A percentile compares a stretch with the other conserved stretches of the same genome.
phyloP scores from a whole-genome alignment of 2,329 filamentous ascomycete species.

The Botrytis pseudocinerea region DNA sequence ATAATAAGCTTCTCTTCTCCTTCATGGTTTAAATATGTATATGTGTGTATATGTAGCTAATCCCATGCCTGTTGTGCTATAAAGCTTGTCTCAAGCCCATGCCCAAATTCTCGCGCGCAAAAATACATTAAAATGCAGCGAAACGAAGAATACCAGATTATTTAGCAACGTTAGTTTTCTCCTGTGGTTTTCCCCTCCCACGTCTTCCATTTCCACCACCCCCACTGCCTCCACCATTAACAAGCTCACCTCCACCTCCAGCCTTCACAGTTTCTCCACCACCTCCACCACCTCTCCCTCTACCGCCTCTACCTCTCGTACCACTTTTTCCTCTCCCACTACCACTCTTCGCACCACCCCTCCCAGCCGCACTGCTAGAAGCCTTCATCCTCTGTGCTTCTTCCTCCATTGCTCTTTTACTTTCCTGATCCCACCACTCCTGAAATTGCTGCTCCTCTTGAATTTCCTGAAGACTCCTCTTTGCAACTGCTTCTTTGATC shows the following conservation, averaged over 20 bases:
- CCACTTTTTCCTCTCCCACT: constrained; percentile 30
- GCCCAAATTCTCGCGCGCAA: background rate
- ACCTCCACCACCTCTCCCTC: constrained; percentile 14
- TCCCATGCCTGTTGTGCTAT: background rate
- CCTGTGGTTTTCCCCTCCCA: constrained; percentile 25
- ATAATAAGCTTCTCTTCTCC: background rate
- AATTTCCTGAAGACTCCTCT: constrained; percentile 88
- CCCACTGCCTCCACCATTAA: background rate
- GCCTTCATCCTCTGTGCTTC: constrained; percentile 33
- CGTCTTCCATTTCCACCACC: constrained; percentile 21
- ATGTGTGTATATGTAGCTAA: background rate
- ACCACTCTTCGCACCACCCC: constrained; percentile 34
- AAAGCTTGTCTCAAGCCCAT: background rate
- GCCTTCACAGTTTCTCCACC: constrained; percentile 6
- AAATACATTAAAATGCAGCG: background rate
- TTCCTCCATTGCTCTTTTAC: constrained; percentile 59
- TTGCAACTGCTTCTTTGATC: constrained; percentile 80
- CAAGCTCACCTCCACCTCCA: background rate
- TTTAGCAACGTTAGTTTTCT: constrained; percentile 11
- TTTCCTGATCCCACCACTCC: constrained; percentile 93
- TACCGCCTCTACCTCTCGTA: constrained; percentile 25
- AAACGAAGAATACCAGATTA: constrained; percentile 6
- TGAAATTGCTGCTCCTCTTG: constrained; percentile 97
- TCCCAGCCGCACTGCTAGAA: constrained; percentile 24
- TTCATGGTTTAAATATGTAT: background rate